Evolutionary conservation across 768 basidiomycete species (phyloP), one percentile per base, ranked within the genome.

Genomic region (Leccinellum luteum): DNA sequence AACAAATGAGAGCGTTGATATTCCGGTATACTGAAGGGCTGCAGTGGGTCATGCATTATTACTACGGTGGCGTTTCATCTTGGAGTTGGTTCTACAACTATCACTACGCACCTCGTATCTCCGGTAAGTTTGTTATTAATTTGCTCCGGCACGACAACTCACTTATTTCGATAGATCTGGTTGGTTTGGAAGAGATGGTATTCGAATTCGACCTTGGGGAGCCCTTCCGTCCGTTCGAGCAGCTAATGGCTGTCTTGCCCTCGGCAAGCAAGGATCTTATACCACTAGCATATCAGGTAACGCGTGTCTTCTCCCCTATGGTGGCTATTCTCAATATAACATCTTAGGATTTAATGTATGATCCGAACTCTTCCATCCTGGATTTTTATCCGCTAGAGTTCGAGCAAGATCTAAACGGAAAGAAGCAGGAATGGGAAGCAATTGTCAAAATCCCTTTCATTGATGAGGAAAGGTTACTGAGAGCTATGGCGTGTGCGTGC

Each of bases 21-120:
- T 94, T 81, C 67, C 82, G 85, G 56, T 99, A 97, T 70, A 83
- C 92, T 17, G 92, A 98, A 69, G 97, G 97, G 1, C 74, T 99
- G 60, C 97, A 99, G 68, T 98, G 96, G 97, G 94, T 98, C 31
- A 91, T 99, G 89, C 90, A 94, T 69, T 99, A 99, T 73, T 99
- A 99, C 71, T 98, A 98, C 72, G 85, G 90, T 60, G 97, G 97
- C 6, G 94, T 98, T 17, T 90, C 94, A 6, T 95, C 93, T 15
- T 99, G 97, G 97, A 84, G 92, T 21, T 98, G 97, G 97, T 99
- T 96, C 77, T 98, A 98, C 75, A 78, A 95, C 72, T 98, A 98
- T 71, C 96, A 99, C 69, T 99, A 95, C 71, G 90, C 97, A 0
- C 97, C 97, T 21, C 85, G 94, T 28, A 98, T 98, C 55, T 93